Percentiles rank a stretch among this genome's conserved stretches.
These are phyloP conservation scores for Diaporthe nobilis DNA, from an alignment of 2,329 filamentous ascomycete genomes.

Conservation along the genomic window DNA sequence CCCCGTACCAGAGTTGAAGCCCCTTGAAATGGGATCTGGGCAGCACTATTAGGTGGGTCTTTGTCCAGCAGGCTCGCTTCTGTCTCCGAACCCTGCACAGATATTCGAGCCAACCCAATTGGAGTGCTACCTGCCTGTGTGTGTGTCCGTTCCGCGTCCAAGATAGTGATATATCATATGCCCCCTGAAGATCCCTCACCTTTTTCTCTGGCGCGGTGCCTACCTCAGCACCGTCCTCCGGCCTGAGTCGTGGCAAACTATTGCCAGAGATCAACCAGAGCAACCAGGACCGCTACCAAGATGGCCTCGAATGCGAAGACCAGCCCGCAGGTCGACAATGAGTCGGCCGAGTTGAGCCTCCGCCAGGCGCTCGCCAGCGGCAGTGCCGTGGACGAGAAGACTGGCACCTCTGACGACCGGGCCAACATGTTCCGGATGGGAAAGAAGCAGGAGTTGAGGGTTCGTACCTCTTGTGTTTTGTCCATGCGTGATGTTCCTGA, in stretches of 20 bases:
- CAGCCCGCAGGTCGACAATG: background rate
- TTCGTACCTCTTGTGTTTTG: constrained; percentile 37
- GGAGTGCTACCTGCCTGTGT: background rate
- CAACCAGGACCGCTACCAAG: too few species aligned
- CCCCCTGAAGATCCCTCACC: constrained; percentile 4
- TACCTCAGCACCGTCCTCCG: background rate
- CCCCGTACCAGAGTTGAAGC: background rate
- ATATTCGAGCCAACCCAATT: constrained; percentile 9
- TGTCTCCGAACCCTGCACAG: constrained; percentile 5
- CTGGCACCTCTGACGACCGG: constrained; percentile 50
- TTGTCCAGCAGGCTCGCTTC: background rate
- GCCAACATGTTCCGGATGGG: constrained; percentile 64
- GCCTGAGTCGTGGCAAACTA: constrained; percentile 8
- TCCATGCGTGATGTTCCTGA: constrained; percentile 7
- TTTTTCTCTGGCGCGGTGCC: background rate
- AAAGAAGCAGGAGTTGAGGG: constrained; percentile 63
- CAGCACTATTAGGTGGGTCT: constrained; percentile 13
- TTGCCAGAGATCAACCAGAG: too few species aligned
- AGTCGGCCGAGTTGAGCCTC: background rate
- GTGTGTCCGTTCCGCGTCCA: background rate
- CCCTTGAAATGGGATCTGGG: background rate
- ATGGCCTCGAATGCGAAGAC: background rate
- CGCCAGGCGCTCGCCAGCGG: constrained; percentile 13
- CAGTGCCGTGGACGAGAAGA: constrained; percentile 26
- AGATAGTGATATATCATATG: constrained; percentile 20